These are phyloP conservation scores for Leptodermis oblonga DNA, from an alignment of 257 asterid species.

Conservation along the genomic window DNA sequence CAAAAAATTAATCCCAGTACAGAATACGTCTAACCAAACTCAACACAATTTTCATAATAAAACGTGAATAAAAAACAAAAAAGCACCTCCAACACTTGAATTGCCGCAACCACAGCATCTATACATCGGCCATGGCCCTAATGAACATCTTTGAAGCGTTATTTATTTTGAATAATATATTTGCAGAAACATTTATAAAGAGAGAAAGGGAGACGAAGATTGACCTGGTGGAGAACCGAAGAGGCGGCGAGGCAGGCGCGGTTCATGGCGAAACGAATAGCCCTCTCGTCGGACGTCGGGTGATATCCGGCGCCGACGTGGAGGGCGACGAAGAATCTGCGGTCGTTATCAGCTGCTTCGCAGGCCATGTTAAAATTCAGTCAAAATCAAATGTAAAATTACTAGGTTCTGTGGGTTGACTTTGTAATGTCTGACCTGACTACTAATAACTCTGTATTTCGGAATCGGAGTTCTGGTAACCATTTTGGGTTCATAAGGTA, in stretches of 20 bases:
- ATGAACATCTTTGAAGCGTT: constrained; percentile 11
- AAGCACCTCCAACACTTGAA: constrained; percentile 79
- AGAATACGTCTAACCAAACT: too few species aligned
- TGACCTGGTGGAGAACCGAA: constrained; percentile 64
- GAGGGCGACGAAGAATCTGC: constrained; percentile 73
- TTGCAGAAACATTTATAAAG: constrained; percentile 3
- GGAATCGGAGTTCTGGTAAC: too few species aligned
- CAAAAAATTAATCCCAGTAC: constrained; percentile 3
- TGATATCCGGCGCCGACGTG: constrained; percentile 97
- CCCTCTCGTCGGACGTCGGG: constrained; percentile 77
- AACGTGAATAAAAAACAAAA: neutral
- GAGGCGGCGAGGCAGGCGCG: constrained; percentile 84
- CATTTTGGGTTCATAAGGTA: too few species aligned
- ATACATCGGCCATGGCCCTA: constrained; percentile 70
- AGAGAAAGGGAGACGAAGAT: neutral
- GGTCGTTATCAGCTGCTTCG: constrained; percentile 32
- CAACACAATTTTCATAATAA: too few species aligned
- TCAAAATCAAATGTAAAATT: neutral
- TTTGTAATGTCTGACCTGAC: too few species aligned
- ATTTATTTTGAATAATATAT: neutral
- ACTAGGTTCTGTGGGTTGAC: neutral
- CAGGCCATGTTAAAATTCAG: constrained; percentile 29
- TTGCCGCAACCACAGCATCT: constrained; percentile 85
- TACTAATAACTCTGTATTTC: too few species aligned
- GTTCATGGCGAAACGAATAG: constrained; percentile 73